Evolutionary conservation across 73 alveolate species (phyloP).

Genomic region (Halteria grandinella): DNA sequence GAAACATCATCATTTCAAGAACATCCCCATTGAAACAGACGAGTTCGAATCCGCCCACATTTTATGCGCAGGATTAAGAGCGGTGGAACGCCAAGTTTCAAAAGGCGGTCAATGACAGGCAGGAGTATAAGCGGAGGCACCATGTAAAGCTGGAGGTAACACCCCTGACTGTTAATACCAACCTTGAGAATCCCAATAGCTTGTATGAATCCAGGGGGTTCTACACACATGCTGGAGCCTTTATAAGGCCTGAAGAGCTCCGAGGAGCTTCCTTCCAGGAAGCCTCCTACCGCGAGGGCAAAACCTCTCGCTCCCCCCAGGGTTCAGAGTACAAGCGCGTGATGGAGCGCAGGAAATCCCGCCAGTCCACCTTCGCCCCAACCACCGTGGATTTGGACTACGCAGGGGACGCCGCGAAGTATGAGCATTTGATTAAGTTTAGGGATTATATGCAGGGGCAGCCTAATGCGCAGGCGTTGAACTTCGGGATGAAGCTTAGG

Average conservation of each 20-base stretch:
- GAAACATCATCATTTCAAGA: not conserved
- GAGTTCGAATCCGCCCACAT: slow-evolving; percentile 53
- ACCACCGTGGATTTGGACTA: slow-evolving; percentile 33
- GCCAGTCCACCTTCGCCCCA: slow-evolving; percentile 41
- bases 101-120: slow-evolving; percentile 44
- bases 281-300: not conserved
- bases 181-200: not conserved
- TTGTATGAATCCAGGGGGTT: not conserved
- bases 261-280: not conserved
- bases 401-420: slow-evolving; percentile 40
- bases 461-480: slow-evolving; percentile 10
- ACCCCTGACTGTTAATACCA: slow-evolving; percentile 10
- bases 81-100: slow-evolving; percentile 36
- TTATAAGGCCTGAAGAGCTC: not conserved
- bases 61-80: slow-evolving; percentile 37
- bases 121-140: not conserved
- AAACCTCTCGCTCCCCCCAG: no score
- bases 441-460: not conserved
- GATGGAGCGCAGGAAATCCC: slow-evolving; percentile 25
- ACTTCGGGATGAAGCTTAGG: slow-evolving; percentile 50
- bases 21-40: not conserved
- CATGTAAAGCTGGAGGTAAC: not conserved
- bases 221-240: not conserved
- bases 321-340: slow-evolving; percentile 13
- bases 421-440: slow-evolving; percentile 32